phyloP scores from a whole-genome alignment of 2,329 filamentous ascomycete species.

The Alternaria longipes region DNA sequence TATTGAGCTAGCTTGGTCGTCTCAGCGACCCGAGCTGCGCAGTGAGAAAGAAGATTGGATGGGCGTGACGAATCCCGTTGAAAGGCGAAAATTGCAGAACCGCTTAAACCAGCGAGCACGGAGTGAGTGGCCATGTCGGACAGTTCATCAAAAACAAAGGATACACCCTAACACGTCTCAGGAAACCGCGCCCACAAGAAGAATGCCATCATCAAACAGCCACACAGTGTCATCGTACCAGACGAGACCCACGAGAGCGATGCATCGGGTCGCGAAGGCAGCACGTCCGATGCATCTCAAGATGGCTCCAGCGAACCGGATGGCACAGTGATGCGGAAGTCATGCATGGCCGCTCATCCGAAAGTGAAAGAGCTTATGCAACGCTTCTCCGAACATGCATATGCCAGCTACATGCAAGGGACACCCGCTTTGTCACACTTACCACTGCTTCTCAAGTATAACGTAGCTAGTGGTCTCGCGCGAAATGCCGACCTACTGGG shows the following conservation, averaged over 20 bases:
- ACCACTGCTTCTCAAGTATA: slow-evolving; percentile 24
- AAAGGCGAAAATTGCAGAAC: slow-evolving; percentile 32
- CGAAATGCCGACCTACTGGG: slow-evolving; percentile 22
- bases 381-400: slow-evolving; percentile 29
- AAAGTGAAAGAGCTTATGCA: slow-evolving; percentile 22
- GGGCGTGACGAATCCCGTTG: slow-evolving; percentile 23
- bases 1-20: slow-evolving; percentile 21
- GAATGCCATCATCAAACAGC: not conserved
- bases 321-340: not conserved
- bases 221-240: not conserved
- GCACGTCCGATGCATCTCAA: not conserved
- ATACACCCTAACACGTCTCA: not conserved
- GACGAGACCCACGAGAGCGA: not conserved
- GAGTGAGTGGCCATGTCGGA: slow-evolving; percentile 7
- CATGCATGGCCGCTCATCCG: slow-evolving; percentile 15
- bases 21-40: slow-evolving; percentile 19
- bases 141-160: not conserved
- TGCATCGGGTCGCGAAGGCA: not conserved
- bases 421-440: slow-evolving; percentile 21
- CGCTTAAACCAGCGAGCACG: slow-evolving; percentile 29
- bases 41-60: slow-evolving; percentile 29
- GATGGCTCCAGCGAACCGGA: not conserved
- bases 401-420: slow-evolving; percentile 27
- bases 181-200: slow-evolving; percentile 1
- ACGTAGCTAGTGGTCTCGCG: slow-evolving; percentile 20